phyloP scores from a whole-genome alignment of 192 early-diverging fungal genomes.

The Physocladia obscura region DNA sequence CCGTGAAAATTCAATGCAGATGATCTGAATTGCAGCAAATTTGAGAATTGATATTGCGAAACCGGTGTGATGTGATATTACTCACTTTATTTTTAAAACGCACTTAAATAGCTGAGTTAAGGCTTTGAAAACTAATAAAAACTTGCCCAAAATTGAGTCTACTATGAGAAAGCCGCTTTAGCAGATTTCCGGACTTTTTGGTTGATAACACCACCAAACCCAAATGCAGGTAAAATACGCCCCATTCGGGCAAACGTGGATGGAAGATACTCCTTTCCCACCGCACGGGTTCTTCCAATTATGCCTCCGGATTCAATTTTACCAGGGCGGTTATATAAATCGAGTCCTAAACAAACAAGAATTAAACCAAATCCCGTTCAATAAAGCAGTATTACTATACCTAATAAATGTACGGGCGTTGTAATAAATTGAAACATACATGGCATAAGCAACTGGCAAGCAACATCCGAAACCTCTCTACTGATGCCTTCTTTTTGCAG shows the following conservation, averaged over 20 bases:
- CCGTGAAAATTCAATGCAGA: too few relatives aligned
- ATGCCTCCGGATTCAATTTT: background rate
- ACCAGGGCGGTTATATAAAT: constrained; percentile 46
- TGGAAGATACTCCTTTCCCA: constrained; percentile 37
- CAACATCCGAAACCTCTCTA: constrained; percentile 24
- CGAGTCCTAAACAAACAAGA: constrained; percentile 36
- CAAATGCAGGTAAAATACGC: constrained; percentile 54
- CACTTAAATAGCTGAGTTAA: too few relatives aligned
- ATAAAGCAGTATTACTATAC: constrained; percentile 34
- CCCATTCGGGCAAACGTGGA: constrained; percentile 41
- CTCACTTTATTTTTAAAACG: too few relatives aligned
- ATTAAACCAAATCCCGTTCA: background rate
- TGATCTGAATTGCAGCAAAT: too few relatives aligned
- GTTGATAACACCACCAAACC: constrained; percentile 53
- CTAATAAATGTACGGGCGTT: constrained; percentile 48
- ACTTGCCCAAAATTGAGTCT: too few relatives aligned
- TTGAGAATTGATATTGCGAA: too few relatives aligned
- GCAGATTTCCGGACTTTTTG: constrained; percentile 14
- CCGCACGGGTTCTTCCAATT: background rate
- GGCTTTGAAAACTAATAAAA: too few relatives aligned
- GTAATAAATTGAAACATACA: constrained; percentile 44
- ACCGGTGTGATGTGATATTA: too few relatives aligned
- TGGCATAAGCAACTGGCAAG: constrained; percentile 43
- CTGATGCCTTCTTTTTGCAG: constrained; percentile 1
- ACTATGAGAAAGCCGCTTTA: too few relatives aligned